Conservation (phyloP, 202 grass and related monocot species). For the Cymbopogon flexuosus region DNA sequence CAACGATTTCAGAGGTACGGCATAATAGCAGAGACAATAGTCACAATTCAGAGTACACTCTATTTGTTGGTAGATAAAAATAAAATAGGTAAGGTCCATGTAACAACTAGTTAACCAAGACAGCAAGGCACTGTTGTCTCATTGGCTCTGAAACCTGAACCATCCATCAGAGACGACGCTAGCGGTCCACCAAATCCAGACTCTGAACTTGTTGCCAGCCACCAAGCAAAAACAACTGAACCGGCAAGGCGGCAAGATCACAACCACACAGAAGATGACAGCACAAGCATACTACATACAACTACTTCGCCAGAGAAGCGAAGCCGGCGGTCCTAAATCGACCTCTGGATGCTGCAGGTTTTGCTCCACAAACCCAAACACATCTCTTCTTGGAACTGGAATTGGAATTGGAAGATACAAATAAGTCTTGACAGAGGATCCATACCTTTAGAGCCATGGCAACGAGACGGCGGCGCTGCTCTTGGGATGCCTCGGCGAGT, state of each 20-base stretch:
- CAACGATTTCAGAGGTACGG: not conserved
- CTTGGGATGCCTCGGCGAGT: not conserved
- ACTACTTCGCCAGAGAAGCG: not conserved
- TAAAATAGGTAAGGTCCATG: too few relatives aligned
- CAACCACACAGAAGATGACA: not conserved
- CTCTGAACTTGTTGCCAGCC: not conserved
- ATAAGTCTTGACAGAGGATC: not conserved
- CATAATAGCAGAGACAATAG: not conserved
- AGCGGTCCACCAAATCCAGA: not conserved
- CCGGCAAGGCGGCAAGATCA: not conserved
- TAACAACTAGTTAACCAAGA: not conserved
- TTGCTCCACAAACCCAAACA: not conserved
- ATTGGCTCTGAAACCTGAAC: not conserved
- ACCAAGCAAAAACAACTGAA: not conserved
- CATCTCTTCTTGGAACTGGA: not conserved
- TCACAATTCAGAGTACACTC: too few relatives aligned
- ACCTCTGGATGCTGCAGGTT: not conserved
- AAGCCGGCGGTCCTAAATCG: not conserved
- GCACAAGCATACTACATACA: not conserved
- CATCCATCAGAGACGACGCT: not conserved
- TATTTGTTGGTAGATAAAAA: too few relatives aligned
- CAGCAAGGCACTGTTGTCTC: not conserved
- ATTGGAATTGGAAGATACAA: not conserved
- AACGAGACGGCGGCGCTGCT: not conserved
- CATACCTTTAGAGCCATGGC: slow-evolving; percentile 31